Base-by-base conservation (phyloP, 345 rosid genomes). In the Euphorbia pulcherrima region DNA sequence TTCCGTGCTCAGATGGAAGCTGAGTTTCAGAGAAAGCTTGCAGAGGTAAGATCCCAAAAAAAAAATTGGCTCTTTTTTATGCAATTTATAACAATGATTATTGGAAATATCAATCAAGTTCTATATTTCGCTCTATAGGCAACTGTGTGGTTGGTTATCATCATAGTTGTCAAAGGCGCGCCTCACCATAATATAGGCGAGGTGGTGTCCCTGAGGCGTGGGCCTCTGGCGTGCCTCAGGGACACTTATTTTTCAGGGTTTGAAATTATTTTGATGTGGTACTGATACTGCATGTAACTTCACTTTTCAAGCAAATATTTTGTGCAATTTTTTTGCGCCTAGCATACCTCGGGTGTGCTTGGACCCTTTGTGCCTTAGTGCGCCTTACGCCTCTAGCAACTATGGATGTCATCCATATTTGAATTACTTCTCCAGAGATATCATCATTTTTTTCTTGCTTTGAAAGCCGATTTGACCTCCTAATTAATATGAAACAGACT, bases 21-120 rank as follows among this genome's bases (percentile, higher is more conserved):
- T 59, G 87, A 88, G 53, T 93, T 85, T 78, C 97, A 87, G 82
- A 90, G 80, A 79, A 93, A 90, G 76, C 78, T 88, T 65, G 80
- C 89, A 5, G 91, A 87, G 90, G 98, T 92, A 69, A 74, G 66
- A 28, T 39, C 24, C 59, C 20, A 27, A 21, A 54, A 41, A 0
- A 35, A 12, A 60, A 46, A 23, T 12, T 6, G 10, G n/a, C 3
- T 26, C 16, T 11, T 29, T 48, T n/a, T 5, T 12, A 10, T 18
- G 29, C 12, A 30, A 29, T 33, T 33, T 62, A 41, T 21, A 41
- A 41, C 23, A 0, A 28, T 35, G 64, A n/a, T 8, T 12, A 16
- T 28, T 11, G 57, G 14, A 33, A 13, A 9, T 35, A n/a, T 35
- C 4, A 51, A 50, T 53, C 2, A 20, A 18, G 8, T 50, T 50